Evolutionary conservation across 2,329 filamentous ascomycete species (phyloP).

Genomic region (Sordariomycetes sp.): DNA sequence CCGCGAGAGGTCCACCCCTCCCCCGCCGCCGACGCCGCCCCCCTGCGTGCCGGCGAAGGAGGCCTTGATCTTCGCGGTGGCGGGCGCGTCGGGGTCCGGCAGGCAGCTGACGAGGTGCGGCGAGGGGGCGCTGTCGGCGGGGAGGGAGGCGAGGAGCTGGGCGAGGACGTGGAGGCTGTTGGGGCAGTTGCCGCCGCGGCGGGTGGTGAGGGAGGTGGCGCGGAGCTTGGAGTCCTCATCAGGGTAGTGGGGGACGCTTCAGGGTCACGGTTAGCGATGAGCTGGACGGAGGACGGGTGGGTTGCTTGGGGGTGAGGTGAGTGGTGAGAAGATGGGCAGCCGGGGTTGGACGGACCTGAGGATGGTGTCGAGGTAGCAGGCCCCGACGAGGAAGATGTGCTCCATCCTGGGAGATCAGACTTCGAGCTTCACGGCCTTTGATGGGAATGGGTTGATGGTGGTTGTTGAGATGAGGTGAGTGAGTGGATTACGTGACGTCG

Average conservation of each 20-base stretch:
- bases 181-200: conserved; percentile 62
- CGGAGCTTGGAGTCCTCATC: conserved; percentile 63
- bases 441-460: background rate
- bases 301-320: background rate
- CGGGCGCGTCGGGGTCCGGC: conserved; percentile 39
- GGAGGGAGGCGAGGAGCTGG: conserved; percentile 36
- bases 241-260: conserved; percentile 55
- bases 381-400: conserved; percentile 53
- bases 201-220: conserved; percentile 44
- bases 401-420: conserved; percentile 24
- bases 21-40: background rate
- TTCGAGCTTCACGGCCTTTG: background rate
- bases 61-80: conserved; percentile 36
- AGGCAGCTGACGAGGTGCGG: conserved; percentile 40
- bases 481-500: background rate
- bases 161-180: conserved; percentile 63
- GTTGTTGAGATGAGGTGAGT: background rate
- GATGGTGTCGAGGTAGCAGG: conserved; percentile 63
- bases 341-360: conserved; percentile 37
- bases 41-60: conserved; percentile 34
- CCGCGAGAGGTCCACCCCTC: conserved; percentile 34
- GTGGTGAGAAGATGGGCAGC: background rate
- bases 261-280: background rate
- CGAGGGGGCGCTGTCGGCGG: conserved; percentile 9
- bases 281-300: background rate